phyloP scores from a whole-genome alignment of 2,329 filamentous ascomycete species.

The Emergomyces orientalis region DNA sequence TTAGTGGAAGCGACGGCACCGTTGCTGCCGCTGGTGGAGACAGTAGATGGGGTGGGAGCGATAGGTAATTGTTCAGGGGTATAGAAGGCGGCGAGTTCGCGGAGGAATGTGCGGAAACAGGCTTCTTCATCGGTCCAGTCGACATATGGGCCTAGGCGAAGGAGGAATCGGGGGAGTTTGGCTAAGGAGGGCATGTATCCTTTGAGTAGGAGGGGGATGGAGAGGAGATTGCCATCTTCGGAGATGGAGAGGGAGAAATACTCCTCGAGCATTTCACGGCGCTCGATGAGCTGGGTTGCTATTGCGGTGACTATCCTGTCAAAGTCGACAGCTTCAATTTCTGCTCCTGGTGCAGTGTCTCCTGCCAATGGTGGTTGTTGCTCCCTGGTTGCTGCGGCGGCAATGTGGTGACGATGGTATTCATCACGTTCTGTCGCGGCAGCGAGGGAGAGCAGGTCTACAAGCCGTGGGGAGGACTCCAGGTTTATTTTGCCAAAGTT shows the following conservation, averaged over 20 bases:
- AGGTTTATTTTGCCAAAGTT: conserved; percentile 86
- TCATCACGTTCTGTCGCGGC: conserved; percentile 59
- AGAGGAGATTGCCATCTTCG: conserved; percentile 62
- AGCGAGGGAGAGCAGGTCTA: conserved; percentile 61
- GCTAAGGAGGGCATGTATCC: conserved; percentile 78
- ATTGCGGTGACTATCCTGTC: conserved; percentile 53
- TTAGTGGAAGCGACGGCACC: conserved; percentile 7
- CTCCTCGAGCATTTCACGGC: conserved; percentile 77
- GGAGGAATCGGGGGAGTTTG: conserved; percentile 80
- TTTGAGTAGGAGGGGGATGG: conserved; percentile 76
- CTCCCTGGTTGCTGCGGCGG: not conserved
- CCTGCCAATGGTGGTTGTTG: not conserved
- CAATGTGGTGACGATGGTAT: conserved; percentile 13
- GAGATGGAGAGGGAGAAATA: conserved; percentile 86
- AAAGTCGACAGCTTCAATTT: conserved; percentile 59
- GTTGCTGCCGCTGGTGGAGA: conserved; percentile 4
- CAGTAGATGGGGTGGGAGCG: conserved; percentile 2
- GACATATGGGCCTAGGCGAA: conserved; percentile 79
- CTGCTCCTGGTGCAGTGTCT: conserved; percentile 19
- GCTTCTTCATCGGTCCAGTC: conserved; percentile 75
- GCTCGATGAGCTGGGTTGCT: conserved; percentile 49
- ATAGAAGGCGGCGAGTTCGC: conserved; percentile 81
- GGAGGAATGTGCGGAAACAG: conserved; percentile 79
- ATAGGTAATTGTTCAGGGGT: conserved; percentile 69
- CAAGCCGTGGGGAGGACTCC: conserved; percentile 61